Evolutionary conservation across 1,284 basidiomycete genomes (phyloP), one percentile per base, ranked within the genome.

Genomic region (Apiotrichum sp.): DNA sequence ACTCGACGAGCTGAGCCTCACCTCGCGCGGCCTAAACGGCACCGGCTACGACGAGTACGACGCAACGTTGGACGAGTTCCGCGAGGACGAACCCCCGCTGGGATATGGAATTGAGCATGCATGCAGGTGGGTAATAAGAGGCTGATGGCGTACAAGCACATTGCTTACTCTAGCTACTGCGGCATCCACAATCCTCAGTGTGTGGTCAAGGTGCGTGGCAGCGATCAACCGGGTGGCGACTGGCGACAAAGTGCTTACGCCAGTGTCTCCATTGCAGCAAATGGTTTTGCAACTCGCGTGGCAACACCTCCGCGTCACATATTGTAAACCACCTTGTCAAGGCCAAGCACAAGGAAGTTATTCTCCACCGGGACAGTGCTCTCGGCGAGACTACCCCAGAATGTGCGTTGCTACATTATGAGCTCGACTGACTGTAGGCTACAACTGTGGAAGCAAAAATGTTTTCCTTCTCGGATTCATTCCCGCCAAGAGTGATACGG

Each of bases 241-340:
- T 39, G 32, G 32, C 34, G 16, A 53, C 9, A 6, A 13, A 9
- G 11, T 41, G 52, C 57, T 62, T 35, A 60, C 49, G 43, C 35
- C 50, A 78, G 78, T 99, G 96, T 70, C 81, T 98, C 36, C 78
- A 93, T 51, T 99, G 96, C 76, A 85, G 85, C 56, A 98, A 98
- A 75, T 99, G 95, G 93, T 99, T 99, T 76, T 99, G 96, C 81
- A 99, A 99, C 76, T 95, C 95, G n/a, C 85, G 95, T 52, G 93
- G 95, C 52, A 95, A 93, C 69, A 97, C 93, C 2, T 95, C 93
- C 1, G 95, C 93, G 3, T 97, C 93, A 2, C 96, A 99, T 74
- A 98, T 99, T 66, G 95, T 99, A 68, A 97, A 96, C 76, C 96
- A 99, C 77, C 83, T 99, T 55, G 96, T 98, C 53, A 90, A 95